Base-by-base conservation (phyloP, 2,329 filamentous ascomycete species). In the Chaetomium globosum region DNA sequence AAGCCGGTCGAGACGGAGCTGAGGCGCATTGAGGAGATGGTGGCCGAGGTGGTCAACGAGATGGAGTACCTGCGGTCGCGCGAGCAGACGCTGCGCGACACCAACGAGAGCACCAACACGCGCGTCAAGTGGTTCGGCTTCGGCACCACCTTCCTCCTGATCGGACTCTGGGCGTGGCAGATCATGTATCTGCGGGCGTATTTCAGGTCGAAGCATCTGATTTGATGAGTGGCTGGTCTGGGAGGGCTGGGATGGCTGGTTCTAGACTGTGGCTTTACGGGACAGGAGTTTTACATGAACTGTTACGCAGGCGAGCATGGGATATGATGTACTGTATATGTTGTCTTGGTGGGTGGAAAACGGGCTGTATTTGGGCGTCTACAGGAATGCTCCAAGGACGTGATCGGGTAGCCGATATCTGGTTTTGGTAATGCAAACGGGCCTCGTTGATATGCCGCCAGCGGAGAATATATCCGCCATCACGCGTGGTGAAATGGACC, bases 51-150 rank as follows among this genome's bases (percentile, higher is more conserved):
- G 69, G 94, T 97, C 57, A 80, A 80, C 69, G 94, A 98, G 84
- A 96, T 99, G 94, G 94, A 98, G 70, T 99, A 98, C 81, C 86
- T 99, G 73, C 87, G 95, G 71, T 74, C 79, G 48, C 87, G 95
- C 73, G 95, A 99, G 84, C 93, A 97, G 86, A 96, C 92, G 83
- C 85, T 99, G 73, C 86, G 95, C 77, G 94, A 99, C 81, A 99
- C 95, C 72, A 99, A 99, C 80, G 95, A 99, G 89, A 98, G 94
- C 84, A 99, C 95, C 71, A 99, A 99, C 81, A 95, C 91, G 80
- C 87, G 95, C 66, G 95, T 99, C 75, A 99, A 98, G 84, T 98
- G 92, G 93, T 99, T 99, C 80, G 94, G 94, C 57, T 88, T 97
- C 77, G 87, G 89, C 70, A 98, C 94, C 31, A 98, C 97, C 81